Evolutionary conservation across 768 basidiomycete species (phyloP).

Genomic region (Nidularia sp.): DNA sequence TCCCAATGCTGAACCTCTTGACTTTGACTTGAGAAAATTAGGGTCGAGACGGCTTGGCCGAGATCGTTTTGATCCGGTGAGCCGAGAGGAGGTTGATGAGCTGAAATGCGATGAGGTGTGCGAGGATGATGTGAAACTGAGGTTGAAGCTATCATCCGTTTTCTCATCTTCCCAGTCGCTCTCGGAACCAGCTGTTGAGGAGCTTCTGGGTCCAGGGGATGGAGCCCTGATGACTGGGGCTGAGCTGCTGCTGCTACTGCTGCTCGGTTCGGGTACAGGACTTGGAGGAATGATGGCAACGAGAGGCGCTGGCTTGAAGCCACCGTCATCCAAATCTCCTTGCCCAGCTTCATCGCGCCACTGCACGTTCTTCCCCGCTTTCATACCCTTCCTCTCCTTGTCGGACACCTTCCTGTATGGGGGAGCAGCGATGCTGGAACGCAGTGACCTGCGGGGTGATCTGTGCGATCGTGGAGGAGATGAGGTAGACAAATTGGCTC

Average conservation of each 20-base stretch:
- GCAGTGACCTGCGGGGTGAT: slow-evolving; percentile 70
- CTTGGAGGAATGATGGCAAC: slow-evolving; percentile 41
- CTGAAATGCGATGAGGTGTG: slow-evolving; percentile 28
- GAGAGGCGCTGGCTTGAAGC: slow-evolving; percentile 26
- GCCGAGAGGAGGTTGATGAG: slow-evolving; percentile 23
- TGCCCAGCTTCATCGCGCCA: slow-evolving; percentile 88
- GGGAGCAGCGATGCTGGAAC: slow-evolving; percentile 55
- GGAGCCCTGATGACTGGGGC: slow-evolving; percentile 18
- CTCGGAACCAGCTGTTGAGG: slow-evolving; percentile 58
- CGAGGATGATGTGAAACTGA: slow-evolving; percentile 46
- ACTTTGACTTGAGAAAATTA: slow-evolving; percentile 58
- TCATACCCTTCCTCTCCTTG: slow-evolving; percentile 52
- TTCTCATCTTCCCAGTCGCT: slow-evolving; percentile 91
- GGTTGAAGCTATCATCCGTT: slow-evolving; percentile 70
- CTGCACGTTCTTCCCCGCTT: slow-evolving; percentile 72
- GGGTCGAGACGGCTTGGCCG: slow-evolving; percentile 69
- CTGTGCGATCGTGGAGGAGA: slow-evolving; percentile 46
- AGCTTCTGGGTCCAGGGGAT: slow-evolving; percentile 33
- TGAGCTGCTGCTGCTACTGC: slow-evolving; percentile 6
- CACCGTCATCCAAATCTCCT: slow-evolving; percentile 69
- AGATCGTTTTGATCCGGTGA: slow-evolving; percentile 35
- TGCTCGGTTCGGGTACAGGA: slow-evolving; percentile 23
- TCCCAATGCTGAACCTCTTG: slow-evolving; percentile 41
- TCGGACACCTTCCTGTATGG: slow-evolving; percentile 65
- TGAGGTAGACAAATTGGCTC: slow-evolving; percentile 43